phyloP scores from a whole-genome alignment of 1,284 basidiomycete species.

The Phaffia rhodozyma region DNA sequence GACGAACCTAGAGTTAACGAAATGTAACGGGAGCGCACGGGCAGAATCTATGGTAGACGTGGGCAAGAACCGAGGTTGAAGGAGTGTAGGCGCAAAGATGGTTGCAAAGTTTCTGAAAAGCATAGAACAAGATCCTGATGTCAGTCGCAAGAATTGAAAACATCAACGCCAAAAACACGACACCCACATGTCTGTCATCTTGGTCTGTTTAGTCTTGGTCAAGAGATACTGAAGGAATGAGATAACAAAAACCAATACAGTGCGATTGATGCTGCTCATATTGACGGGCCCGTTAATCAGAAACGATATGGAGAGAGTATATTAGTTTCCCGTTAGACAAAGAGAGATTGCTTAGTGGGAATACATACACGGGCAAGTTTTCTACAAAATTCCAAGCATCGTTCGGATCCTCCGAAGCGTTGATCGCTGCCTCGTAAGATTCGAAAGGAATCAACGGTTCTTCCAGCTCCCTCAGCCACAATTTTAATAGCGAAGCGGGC shows the following conservation, averaged over 20 bases:
- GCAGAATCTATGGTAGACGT: background rate
- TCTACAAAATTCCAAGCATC: conserved; percentile 8
- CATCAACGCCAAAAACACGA: background rate
- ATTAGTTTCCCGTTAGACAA: no score
- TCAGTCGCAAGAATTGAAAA: background rate
- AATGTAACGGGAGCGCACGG: background rate
- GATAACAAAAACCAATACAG: conserved; percentile 6
- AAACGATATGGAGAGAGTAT: background rate
- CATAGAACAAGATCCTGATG: background rate
- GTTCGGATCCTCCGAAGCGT: background rate
- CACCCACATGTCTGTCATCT: conserved; percentile 12
- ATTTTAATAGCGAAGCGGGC: conserved; percentile 72
- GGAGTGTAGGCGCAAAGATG: conserved; percentile 73
- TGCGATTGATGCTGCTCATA: conserved; percentile 7
- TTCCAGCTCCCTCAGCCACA: conserved; percentile 80
- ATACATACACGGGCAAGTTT: conserved; percentile 3
- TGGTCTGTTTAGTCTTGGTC: background rate
- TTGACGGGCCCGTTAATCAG: background rate
- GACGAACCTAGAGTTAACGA: conserved; percentile 3
- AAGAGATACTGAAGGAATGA: conserved; percentile 14
- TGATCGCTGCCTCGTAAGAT: background rate
- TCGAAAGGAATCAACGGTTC: conserved; percentile 69
- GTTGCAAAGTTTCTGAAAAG: conserved; percentile 49
- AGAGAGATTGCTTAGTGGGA: no score
- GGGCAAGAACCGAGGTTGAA: conserved; percentile 51